These are phyloP conservation scores for Dicorynia guianensis DNA, from an alignment of 306 rosid genomes.

Conservation along the genomic window DNA sequence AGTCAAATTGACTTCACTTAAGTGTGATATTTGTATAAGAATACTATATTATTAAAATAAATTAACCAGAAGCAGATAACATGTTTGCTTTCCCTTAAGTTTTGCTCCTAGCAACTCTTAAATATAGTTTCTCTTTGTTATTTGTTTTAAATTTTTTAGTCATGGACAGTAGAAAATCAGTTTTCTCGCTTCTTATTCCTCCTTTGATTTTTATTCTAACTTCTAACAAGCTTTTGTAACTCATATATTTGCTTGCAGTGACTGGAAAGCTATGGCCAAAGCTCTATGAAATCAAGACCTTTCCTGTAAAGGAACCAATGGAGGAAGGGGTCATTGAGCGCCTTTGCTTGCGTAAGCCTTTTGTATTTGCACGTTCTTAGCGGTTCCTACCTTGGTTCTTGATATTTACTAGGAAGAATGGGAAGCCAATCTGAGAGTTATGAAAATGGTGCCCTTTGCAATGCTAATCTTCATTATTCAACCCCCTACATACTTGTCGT, in stretches of 20 bases:
- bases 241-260: constrained; percentile 59
- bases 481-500: background rate
- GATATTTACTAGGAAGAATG: background rate
- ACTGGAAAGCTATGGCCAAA: constrained; percentile 95
- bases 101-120: background rate
- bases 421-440: background rate
- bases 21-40: constrained; percentile 19
- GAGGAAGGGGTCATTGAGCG: constrained; percentile 50
- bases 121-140: too few relatives aligned
- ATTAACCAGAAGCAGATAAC: background rate
- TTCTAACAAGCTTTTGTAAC: constrained; percentile 11
- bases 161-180: background rate
- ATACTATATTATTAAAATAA: background rate
- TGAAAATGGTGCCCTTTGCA: background rate
- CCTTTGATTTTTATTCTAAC: background rate
- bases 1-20: background rate
- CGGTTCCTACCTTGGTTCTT: background rate
- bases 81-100: background rate
- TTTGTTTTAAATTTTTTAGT: too few relatives aligned
- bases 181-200: constrained; percentile 7
- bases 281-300: constrained; percentile 74
- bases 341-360: constrained; percentile 65
- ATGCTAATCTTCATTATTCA: constrained; percentile 1
- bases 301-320: constrained; percentile 46
- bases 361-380: constrained; percentile 45